Evolutionary conservation across 225 moss, liverwort and hornwort genomes (phyloP), one percentile per base, ranked within the genome.

Genomic region (Climacium dendroides): DNA sequence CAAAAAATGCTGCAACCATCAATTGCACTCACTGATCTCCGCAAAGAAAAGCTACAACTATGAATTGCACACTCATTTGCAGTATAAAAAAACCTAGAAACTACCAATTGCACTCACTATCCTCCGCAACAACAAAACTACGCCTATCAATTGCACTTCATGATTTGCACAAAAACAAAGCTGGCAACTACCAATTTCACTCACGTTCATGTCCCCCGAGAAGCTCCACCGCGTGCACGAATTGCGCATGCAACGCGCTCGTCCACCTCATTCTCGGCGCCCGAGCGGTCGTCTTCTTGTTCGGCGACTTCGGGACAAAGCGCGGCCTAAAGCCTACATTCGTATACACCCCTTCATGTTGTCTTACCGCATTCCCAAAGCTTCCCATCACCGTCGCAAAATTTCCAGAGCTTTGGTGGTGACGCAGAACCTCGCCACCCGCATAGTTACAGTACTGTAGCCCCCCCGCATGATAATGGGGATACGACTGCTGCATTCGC

Each of bases 181-280:
- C 26, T 55, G 41, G 30, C 24, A 69, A 69, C 52, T 39, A 73
- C 6, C 47, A 63, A 61, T 66, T 72, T 45, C 45, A n/a, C 91
- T 93, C 89, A 98, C 97, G 88, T 86, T 98, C 97, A 75, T 98
- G 97, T 55, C 98, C 98, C 61, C 98, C 98, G 15, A 98, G 92
- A 43, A 94, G 96, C 91, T 96, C 96, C 83, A 98, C 97, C 19
- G 97, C 97, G 77, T 96, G 92, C 9, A 96, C 97, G 28, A 98
- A 98, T 87, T 95, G 96, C 20, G 94, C 93, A 52, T 98, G 96
- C 66, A 98, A 89, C 7, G 89, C 72, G 65, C 87, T 93, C 16
- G 97, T 98, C 97, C 97, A 98, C 74, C 94, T 90, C 98, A 98
- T 98, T 85, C 98, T 90, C 35, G 97, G 97, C 66, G 96, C 96